A percentile compares a stretch with the other conserved stretches of the same genome.
Conservation (phyloP, 2,329 filamentous ascomycete genomes). For the Pseudofabraea citricarpa region DNA sequence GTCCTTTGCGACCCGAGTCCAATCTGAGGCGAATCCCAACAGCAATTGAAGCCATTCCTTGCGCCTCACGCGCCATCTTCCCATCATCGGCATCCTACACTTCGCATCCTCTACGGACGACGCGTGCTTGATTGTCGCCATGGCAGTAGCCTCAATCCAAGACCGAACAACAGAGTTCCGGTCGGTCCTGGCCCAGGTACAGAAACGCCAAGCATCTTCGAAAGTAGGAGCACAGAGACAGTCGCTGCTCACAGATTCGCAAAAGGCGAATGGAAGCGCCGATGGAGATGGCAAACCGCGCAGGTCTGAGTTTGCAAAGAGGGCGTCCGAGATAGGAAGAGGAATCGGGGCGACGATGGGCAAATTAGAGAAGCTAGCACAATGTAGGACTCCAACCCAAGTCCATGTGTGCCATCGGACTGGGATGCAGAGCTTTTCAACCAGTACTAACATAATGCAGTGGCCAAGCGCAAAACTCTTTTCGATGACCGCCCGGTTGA, state of each 20-base stretch:
- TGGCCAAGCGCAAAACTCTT: slow-evolving; percentile 93
- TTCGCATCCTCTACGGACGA: neutral
- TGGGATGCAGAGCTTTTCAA: slow-evolving; percentile 4
- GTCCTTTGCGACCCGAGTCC: neutral
- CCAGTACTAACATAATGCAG: slow-evolving; percentile 33
- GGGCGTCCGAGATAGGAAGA: slow-evolving; percentile 85
- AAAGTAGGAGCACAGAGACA: slow-evolving; percentile 78
- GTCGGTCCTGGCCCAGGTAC: slow-evolving; percentile 81
- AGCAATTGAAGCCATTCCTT: neutral
- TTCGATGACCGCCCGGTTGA: slow-evolving; percentile 97
- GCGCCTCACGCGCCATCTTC: neutral
- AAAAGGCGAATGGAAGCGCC: slow-evolving; percentile 57
- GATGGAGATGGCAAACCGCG: slow-evolving; percentile 41
- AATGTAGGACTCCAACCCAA: slow-evolving; percentile 47
- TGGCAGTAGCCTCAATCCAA: slow-evolving; percentile 77
- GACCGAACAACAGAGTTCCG: slow-evolving; percentile 95
- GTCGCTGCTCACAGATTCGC: slow-evolving; percentile 70
- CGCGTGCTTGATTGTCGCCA: slow-evolving; percentile 25
- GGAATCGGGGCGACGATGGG: slow-evolving; percentile 91
- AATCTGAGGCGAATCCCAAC: neutral
- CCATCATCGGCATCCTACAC: too few relatives aligned
- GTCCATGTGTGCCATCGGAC: neutral
- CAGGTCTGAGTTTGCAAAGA: slow-evolving; percentile 87
- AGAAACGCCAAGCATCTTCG: slow-evolving; percentile 69
- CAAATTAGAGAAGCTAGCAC: slow-evolving; percentile 88